Percentiles rank a stretch among this genome's conserved stretches.
Evolutionary conservation across 1,284 basidiomycete genomes (phyloP).

Genomic region (Ustilago shanxiensis): DNA sequence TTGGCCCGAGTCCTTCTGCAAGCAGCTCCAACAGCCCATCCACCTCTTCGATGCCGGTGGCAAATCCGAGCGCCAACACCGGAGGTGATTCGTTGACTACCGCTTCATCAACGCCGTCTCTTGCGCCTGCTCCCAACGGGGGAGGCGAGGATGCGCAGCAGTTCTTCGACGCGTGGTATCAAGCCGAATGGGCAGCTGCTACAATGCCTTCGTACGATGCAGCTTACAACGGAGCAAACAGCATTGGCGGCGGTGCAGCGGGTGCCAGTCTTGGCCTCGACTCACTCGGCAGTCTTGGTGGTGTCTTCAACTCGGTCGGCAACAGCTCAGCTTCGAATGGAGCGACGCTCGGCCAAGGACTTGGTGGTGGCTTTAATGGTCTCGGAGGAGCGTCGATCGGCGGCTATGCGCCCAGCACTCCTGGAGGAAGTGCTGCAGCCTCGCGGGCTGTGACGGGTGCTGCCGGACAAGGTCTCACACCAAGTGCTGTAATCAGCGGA

Average conservation of each 20-base stretch:
- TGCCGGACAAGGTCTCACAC: constrained; percentile 14
- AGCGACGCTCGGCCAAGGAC: constrained; percentile 27
- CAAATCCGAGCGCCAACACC: not conserved
- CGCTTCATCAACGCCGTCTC: constrained; percentile 35
- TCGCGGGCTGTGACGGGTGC: constrained; percentile 4
- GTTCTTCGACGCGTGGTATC: constrained; percentile 56
- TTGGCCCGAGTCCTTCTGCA: constrained; percentile 27
- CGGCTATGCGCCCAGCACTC: constrained; percentile 5
- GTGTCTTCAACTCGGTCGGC: constrained; percentile 13
- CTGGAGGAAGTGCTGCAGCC: not conserved
- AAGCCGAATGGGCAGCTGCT: constrained; percentile 55
- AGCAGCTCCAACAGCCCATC: constrained; percentile 40
- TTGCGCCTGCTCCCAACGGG: constrained; percentile 24
- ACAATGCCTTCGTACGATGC: constrained; percentile 53
- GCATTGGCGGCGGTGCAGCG: constrained; percentile 34
- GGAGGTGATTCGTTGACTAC: constrained; percentile 23
- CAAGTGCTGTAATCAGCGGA: constrained; percentile 23
- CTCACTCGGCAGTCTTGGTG: constrained; percentile 33
- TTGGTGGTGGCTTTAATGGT: constrained; percentile 44
- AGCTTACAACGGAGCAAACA: constrained; percentile 37
- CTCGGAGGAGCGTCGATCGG: constrained; percentile 35
- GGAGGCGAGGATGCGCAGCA: constrained; percentile 54
- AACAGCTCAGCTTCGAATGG: constrained; percentile 1
- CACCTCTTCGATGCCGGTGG: constrained; percentile 31
- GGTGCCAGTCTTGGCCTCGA: constrained; percentile 42